These are phyloP conservation scores for Boletales sp. DNA, from an alignment of 768 basidiomycete genomes.

Conservation along the genomic window DNA sequence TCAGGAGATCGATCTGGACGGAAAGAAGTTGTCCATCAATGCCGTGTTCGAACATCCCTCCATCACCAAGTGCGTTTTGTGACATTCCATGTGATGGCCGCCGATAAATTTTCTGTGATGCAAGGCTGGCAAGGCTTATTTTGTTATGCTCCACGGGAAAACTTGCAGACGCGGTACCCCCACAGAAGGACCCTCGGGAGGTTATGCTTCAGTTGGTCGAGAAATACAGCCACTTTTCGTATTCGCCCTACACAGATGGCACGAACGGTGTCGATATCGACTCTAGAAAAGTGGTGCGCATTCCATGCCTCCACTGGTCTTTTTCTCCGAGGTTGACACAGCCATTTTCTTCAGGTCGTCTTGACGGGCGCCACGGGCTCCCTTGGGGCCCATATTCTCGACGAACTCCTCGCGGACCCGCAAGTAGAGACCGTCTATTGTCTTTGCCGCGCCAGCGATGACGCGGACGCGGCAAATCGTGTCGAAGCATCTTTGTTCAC, in stretches of 20 bases:
- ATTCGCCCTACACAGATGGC: constrained; percentile 1
- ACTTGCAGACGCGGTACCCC: too few species aligned
- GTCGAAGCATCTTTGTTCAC: constrained; percentile 38
- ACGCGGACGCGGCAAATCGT: constrained; percentile 40
- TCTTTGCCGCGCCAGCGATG: constrained; percentile 46
- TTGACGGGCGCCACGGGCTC: constrained; percentile 27
- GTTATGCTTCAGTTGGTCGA: constrained; percentile 46
- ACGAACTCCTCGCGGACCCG: constrained; percentile 36
- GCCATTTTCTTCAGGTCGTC: constrained; percentile 20
- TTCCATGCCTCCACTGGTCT: neutral
- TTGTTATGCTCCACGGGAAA: too few species aligned
- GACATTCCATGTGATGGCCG: neutral
- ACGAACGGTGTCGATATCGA: constrained; percentile 5
- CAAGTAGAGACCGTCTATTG: constrained; percentile 44
- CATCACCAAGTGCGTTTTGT: constrained; percentile 31
- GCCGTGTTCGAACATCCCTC: constrained; percentile 52
- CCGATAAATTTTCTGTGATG: too few species aligned
- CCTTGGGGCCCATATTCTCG: constrained; percentile 52
- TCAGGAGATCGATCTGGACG: constrained; percentile 16
- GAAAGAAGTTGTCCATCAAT: constrained; percentile 21
- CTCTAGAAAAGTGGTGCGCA: constrained; percentile 13
- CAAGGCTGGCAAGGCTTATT: too few species aligned
- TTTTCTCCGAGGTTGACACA: too few species aligned
- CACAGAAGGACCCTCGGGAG: constrained; percentile 20
- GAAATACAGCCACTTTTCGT: constrained; percentile 30